Evolutionary conservation across 306 rosid genomes (phyloP), one percentile per base, ranked within the genome.

Genomic region (Prosopis cineraria): DNA sequence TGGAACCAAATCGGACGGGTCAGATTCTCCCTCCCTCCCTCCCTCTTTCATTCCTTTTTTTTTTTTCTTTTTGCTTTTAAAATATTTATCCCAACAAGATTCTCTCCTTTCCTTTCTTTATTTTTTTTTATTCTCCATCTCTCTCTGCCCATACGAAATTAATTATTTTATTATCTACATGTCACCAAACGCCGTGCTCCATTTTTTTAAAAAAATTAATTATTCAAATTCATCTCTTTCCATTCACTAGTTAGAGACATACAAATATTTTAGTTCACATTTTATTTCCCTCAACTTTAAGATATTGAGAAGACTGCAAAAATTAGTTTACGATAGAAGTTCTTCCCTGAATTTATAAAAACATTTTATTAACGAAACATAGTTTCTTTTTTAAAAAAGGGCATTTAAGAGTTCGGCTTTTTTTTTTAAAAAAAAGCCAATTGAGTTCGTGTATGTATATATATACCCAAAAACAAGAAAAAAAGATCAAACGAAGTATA

Each of bases 1-100:
- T 95, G 99, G 99, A 78, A 79, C 10, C 67, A 91, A 68, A 93
- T 95, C 68, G 99, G 99, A 86, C 88, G 83, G 96, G 99, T 95
- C 11, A 88, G 86, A 43, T 45, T 76, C 40, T 14, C 1, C n/a
- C n/a, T 5, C 36, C 7, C n/a, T n/a, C n/a, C n/a, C n/a, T n/a
- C 0, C 43, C 11, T 2, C 14, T 13, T 53, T 0, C 10, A 48
- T 3, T 2, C 50, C 14, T 0, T 45, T 34, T 34, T 3, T 44
- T 4, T 12, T 3, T 1, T 11, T 10, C 33, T 27, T 5, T 5
- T 3, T 58, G 34, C 65, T 29, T 11, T 27, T 3, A 55, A 10
- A 7, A 10, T 2, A 27, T 7, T 25, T 27, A 29, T 58, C 34
- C 10, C 8, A 58, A 27, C 65, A 58, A 58, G 36, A 58, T 27